Conservation (phyloP, 192 early-diverging fungal genomes). For the Rhizophlyctis rosea region DNA sequence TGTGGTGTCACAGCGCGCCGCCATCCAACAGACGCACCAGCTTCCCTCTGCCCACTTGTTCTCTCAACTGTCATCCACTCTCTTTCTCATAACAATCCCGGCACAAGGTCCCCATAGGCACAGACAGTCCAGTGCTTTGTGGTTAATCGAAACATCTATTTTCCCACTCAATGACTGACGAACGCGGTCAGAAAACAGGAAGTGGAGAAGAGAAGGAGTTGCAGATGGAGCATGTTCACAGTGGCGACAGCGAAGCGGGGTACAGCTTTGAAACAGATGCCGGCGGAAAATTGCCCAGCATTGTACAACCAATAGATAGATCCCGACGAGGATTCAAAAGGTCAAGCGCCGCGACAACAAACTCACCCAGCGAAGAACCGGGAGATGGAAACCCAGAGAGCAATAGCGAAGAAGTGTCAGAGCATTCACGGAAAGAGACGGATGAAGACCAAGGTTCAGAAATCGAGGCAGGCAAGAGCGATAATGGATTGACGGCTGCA, state of each 20-base stretch:
- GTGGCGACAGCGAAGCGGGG: neutral
- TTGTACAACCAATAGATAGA: neutral
- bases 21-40: no score
- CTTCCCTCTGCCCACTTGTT: no score
- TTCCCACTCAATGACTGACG: no score
- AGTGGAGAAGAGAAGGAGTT: neutral
- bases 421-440: constrained; percentile 31
- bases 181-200: no score
- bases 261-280: neutral
- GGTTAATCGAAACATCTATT: no score
- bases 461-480: no score
- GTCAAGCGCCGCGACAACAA: neutral
- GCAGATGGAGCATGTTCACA: constrained; percentile 6
- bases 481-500: no score
- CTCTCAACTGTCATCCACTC: no score
- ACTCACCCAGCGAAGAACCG: constrained; percentile 57
- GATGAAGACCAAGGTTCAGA: constrained; percentile 55
- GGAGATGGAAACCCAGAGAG: constrained; percentile 71
- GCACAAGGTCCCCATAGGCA: no score
- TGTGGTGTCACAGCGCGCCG: no score
- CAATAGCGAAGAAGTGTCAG: constrained; percentile 18
- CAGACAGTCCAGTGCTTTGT: no score
- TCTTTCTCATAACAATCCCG: no score
- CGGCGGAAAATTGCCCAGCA: neutral
- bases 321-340: neutral